These are phyloP conservation scores for Dunaliella sp. DNA, from an alignment of 139 green algal genomes.

Conservation along the genomic window DNA sequence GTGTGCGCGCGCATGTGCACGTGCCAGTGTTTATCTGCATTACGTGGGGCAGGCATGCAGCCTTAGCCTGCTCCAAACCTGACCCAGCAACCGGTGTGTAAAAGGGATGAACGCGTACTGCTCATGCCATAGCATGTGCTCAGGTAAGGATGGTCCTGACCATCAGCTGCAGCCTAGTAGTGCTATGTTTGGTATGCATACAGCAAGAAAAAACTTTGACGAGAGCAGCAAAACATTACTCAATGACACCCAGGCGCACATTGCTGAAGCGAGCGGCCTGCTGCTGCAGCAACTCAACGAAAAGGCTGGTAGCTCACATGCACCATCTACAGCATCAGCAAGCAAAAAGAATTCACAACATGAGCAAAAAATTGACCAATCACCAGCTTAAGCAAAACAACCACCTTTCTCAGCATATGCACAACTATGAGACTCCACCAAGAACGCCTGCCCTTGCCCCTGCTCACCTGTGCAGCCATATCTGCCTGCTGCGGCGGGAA, in stretches of 20 bases:
- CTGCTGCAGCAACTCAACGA: slow-evolving; percentile 18
- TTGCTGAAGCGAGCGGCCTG: slow-evolving; percentile 4
- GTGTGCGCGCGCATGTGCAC: background rate
- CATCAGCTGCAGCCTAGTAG: no score
- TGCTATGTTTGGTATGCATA: background rate
- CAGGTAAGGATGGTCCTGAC: background rate
- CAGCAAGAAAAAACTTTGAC: no score
- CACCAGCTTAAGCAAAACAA: no score
- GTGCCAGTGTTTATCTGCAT: background rate
- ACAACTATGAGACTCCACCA: no score
- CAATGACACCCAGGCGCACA: background rate
- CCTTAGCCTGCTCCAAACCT: background rate
- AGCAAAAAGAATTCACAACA: no score
- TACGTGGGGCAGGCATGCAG: background rate
- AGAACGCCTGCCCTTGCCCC: no score
- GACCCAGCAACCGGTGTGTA: background rate
- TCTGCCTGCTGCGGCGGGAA: background rate
- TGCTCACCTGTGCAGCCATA: no score
- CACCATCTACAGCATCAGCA: no score
- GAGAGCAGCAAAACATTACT: no score
- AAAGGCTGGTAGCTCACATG: no score
- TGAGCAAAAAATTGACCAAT: no score
- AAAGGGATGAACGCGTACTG: background rate
- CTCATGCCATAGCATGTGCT: background rate
- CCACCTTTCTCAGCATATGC: no score